A percentile compares a stretch with the other conserved stretches of the same genome.
phyloP scores from a whole-genome alignment of 768 basidiomycete species.

The Russula sp. region DNA sequence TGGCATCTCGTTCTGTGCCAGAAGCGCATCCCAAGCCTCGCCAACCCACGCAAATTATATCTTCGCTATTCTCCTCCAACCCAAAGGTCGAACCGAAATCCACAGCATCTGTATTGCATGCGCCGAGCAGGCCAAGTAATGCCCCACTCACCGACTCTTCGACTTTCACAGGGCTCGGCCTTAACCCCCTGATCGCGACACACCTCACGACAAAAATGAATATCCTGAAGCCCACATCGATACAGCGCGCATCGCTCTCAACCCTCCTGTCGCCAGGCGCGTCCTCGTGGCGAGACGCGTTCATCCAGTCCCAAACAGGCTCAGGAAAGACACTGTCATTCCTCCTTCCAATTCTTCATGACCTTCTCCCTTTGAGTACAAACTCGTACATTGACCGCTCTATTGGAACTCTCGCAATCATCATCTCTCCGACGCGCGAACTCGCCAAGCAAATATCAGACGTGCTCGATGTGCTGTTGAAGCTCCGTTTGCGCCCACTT shows the following conservation, averaged over 20 bases:
- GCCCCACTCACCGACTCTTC: constrained; percentile 75
- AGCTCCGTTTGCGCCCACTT: constrained; percentile 64
- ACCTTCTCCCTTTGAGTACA: constrained; percentile 84
- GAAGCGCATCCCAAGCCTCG: constrained; percentile 15
- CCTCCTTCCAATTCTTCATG: constrained; percentile 91
- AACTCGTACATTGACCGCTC: constrained; percentile 93
- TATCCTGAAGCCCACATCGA: constrained; percentile 83
- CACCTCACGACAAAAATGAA: constrained; percentile 80
- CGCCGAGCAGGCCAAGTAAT: constrained; percentile 62
- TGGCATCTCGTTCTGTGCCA: background rate
- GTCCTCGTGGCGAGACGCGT: constrained; percentile 62
- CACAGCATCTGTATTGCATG: constrained; percentile 32
- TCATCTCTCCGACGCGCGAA: constrained; percentile 94
- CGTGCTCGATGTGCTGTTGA: constrained; percentile 80
- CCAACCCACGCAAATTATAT: constrained; percentile 27
- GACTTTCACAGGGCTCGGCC: constrained; percentile 76
- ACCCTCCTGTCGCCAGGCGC: constrained; percentile 53
- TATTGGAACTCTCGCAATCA: constrained; percentile 91
- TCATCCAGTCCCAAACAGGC: constrained; percentile 95
- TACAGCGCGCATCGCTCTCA: constrained; percentile 71
- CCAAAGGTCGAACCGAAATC: constrained; percentile 57
- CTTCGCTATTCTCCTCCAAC: constrained; percentile 81
- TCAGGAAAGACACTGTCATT: constrained; percentile 95
- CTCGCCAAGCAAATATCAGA: constrained; percentile 96
- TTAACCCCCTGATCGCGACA: constrained; percentile 73